These are phyloP conservation scores for Penicillium odoratum DNA, from an alignment of 495 filamentous ascomycete species.

Conservation along the genomic window DNA sequence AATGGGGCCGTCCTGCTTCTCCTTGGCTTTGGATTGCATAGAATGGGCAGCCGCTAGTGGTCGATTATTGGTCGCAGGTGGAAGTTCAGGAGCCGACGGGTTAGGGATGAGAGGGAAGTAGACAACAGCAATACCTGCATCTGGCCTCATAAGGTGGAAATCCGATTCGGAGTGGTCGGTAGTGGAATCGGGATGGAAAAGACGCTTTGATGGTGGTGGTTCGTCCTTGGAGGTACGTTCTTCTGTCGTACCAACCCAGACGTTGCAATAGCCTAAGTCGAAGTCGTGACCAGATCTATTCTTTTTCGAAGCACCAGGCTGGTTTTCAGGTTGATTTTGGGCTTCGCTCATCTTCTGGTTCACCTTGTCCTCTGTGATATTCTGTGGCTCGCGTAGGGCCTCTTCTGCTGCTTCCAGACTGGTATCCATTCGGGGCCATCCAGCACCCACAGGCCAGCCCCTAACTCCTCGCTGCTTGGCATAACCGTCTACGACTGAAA, in stretches of 20 bases:
- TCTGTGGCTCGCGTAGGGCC: constrained; percentile 68
- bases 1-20: constrained; percentile 19
- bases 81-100: constrained; percentile 44
- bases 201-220: constrained; percentile 64
- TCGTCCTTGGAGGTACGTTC: constrained; percentile 61
- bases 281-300: constrained; percentile 26
- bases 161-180: constrained; percentile 52
- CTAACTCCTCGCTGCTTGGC: constrained; percentile 82
- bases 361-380: constrained; percentile 56
- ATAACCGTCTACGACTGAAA: constrained; percentile 89
- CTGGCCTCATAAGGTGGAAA: constrained; percentile 70
- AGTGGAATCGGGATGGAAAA: constrained; percentile 37
- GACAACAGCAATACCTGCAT: constrained; percentile 84
- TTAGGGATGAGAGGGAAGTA: constrained; percentile 92
- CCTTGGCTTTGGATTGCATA: constrained; percentile 19
- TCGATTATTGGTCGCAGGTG: constrained; percentile 24
- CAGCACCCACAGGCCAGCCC: constrained; percentile 89
- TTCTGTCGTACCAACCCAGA: constrained; percentile 87
- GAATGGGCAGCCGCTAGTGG: constrained; percentile 25
- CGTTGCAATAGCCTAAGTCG: constrained; percentile 83
- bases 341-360: constrained; percentile 64
- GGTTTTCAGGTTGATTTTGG: constrained; percentile 30
- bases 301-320: neutral
- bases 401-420: constrained; percentile 54
- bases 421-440: constrained; percentile 72